A percentile compares a stretch with the other conserved stretches of the same genome.
Conservation (phyloP, 2,329 filamentous ascomycete species). For the Paecilomyces variotii region DNA sequence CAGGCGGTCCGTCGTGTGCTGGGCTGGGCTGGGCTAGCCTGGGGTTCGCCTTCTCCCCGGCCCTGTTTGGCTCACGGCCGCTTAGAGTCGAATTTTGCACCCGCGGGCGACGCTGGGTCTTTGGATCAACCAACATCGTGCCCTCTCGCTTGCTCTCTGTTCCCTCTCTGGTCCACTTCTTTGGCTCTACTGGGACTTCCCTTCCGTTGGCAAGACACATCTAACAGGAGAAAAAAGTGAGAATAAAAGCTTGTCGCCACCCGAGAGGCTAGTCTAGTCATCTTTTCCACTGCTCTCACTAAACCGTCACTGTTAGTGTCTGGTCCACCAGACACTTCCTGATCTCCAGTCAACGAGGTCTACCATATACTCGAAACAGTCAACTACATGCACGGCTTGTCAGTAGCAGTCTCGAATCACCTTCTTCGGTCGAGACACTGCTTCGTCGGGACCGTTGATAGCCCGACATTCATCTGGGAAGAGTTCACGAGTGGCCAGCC, state of each 20-base stretch:
- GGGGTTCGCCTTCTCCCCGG: slow-evolving; percentile 1
- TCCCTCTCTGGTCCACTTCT: neutral
- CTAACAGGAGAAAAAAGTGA: neutral
- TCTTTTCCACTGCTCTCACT: neutral
- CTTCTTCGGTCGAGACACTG: neutral
- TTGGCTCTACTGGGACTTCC: neutral
- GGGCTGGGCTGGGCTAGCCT: neutral
- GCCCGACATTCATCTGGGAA: neutral
- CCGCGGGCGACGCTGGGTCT: neutral
- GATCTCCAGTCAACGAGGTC: neutral
- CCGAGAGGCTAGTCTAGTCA: neutral
- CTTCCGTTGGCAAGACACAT: neutral
- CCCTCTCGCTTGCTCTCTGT: neutral
- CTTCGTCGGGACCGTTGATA: neutral
- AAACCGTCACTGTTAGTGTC: neutral
- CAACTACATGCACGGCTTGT: neutral
- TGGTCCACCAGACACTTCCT: neutral
- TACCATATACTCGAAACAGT: neutral
- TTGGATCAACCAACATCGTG: neutral
- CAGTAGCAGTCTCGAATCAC: neutral
- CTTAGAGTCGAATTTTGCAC: neutral
- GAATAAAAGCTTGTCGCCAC: neutral
- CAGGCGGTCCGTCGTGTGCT: slow-evolving; percentile 1
- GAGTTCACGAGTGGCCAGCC: neutral
- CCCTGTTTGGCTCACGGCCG: neutral